Evolutionary conservation across 192 early-diverging fungal species (phyloP), one percentile per base, ranked within the genome.

Genomic region (Coemansia sp.): DNA sequence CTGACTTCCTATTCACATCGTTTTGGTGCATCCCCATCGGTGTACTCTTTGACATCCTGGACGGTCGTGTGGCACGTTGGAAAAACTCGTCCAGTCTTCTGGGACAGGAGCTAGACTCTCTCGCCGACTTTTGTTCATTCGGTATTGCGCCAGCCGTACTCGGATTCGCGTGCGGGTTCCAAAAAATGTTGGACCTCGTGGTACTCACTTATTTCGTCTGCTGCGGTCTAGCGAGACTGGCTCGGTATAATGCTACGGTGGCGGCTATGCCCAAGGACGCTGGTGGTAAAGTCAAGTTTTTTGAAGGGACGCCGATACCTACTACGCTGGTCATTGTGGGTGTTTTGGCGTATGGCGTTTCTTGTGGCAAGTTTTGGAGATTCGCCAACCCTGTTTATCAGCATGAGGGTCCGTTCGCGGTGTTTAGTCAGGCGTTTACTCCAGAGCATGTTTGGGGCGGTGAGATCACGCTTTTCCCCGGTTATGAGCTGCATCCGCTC

Each of bases 251-350:
- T 72, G 92, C 93, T n/a, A 95, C 94, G 0, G 89, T 94, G 0
- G 92, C 91, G 8, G 84, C 89, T 23, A 45, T 90, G 63, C 89
- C 91, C 17, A 91, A 89, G 36, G 94, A 94, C 51, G 57, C 45
- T n/a, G 83, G 81, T 10, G 94, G 94, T 39, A 95, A 95, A 65
- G 85, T 94, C 39, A 66, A 76, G 32, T 92, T 92, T 68, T 96
- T 95, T 80, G 92, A 97, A 73, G 95, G 95, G 32, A 93, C 93
- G 8, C 95, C 95, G 6, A 95, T 97, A 51, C 95, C 94, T 2
- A 92, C 91, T 1, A 88, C 90, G 8, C 65, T 95, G 46, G 72
- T 75, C 0, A 85, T 95, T 57, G 88, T 93, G 0, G 89, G 77
- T 27, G 48, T 90, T 1, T 69, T 94, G 42, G 87, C 91, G 1